phyloP scores from a whole-genome alignment of 768 basidiomycete genomes.

The Suillus bovinus region DNA sequence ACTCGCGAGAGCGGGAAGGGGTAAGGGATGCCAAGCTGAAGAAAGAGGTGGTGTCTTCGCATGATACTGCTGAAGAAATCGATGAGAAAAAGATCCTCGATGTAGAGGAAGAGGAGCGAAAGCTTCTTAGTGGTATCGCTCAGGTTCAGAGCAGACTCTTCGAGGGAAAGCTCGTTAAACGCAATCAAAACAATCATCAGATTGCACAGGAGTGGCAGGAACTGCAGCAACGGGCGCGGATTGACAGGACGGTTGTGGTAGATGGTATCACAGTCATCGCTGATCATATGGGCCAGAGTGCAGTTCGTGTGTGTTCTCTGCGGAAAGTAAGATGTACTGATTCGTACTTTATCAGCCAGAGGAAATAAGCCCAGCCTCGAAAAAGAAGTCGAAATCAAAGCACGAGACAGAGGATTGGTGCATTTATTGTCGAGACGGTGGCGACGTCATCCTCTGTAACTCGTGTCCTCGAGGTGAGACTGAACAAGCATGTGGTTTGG shows the following conservation, averaged over 20 bases:
- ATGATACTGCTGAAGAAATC: conserved; percentile 13
- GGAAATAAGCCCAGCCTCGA: conserved; percentile 16
- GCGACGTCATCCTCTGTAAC: conserved; percentile 48
- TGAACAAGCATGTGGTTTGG: not conserved
- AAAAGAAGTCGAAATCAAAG: conserved; percentile 36
- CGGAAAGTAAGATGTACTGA: not conserved
- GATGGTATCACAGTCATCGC: conserved; percentile 38
- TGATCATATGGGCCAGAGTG: conserved; percentile 25
- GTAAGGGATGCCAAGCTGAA: conserved; percentile 47
- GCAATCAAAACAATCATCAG: conserved; percentile 37
- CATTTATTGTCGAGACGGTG: conserved; percentile 59
- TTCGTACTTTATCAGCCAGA: conserved; percentile 15
- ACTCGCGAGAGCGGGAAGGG: conserved; percentile 44
- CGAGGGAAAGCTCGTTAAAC: conserved; percentile 47
- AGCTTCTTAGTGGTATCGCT: conserved; percentile 54
- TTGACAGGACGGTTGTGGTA: conserved; percentile 39
- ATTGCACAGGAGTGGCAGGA: conserved; percentile 49
- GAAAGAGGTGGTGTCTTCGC: conserved; percentile 33
- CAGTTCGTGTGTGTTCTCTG: conserved; percentile 24
- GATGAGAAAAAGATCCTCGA: conserved; percentile 35
- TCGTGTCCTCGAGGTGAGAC: conserved; percentile 55
- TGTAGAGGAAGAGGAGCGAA: conserved; percentile 55
- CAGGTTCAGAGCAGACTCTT: conserved; percentile 59
- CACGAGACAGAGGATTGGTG: conserved; percentile 61
- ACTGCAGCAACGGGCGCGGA: conserved; percentile 45